Base-by-base conservation (phyloP, 768 basidiomycete genomes). In the Nevesoporus exiguus region DNA sequence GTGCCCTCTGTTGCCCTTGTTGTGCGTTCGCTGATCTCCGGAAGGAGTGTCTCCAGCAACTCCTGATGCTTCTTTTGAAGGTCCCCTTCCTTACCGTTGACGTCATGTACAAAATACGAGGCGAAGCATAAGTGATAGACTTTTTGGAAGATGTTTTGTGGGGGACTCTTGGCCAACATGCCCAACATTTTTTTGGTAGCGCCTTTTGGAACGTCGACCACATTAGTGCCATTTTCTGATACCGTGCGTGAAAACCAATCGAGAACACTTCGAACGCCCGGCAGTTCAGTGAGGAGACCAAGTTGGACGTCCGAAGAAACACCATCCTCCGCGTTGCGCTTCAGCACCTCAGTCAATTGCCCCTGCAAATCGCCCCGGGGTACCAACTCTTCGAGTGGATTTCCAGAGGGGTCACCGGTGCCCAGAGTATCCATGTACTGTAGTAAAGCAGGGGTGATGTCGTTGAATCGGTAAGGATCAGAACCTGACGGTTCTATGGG, bases 61-160 rank as follows among this genome's bases (percentile, higher is more conserved):
- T 29, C 3, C 33, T 46, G 48, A 14, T 51, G 54, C 21, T 6
- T 24, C 15, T 7, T 4, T 44, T 55, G 54, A 21, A 55, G 48
- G 24, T 24, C 29, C 15, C 21, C 25, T 17, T n/a, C 19, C 5
- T 25, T 47, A 17, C 49, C 50, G 11, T 43, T 51, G 9, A 9
- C 19, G 10, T 30, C 31, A 11, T 42, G 29, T 21, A 48, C 45
- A 5, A 24, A 19, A n/a, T 42, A 51, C 33, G 49, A 47, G 13
- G 40, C 49, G 19, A 52, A 15, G 19, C 49, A 59, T 33, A 59
- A 24, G 8, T 27, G 27, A 47, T 43, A 39, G 13, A 56, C 22
- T 45, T 58, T 49, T 36, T 56, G 54, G 40, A 48, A 56, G 30
- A 47, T 10, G 8, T 58, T 14, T 19, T 30, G 27, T 21, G 43